phyloP scores from a whole-genome alignment of 768 basidiomycete genomes.

The Candolleomyces eurysporus region DNA sequence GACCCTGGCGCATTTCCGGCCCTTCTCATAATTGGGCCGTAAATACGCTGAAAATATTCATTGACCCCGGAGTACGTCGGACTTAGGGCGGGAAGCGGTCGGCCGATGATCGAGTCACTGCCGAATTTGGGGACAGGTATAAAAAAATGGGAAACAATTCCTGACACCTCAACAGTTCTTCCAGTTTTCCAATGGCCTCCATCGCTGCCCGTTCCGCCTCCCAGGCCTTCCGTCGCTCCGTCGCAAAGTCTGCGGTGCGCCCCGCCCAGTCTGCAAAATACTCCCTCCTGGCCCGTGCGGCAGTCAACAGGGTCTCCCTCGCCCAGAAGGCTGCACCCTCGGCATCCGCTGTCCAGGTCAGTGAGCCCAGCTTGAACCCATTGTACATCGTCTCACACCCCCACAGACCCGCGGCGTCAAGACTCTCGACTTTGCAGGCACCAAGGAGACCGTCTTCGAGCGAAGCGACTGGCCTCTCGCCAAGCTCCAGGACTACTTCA shows the following conservation, averaged over 20 bases:
- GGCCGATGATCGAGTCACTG: slow-evolving; percentile 15
- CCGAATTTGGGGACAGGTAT: slow-evolving; percentile 14
- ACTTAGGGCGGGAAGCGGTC: slow-evolving; percentile 2
- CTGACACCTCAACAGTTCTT: slow-evolving; percentile 17
- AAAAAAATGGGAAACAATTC: slow-evolving; percentile 15
- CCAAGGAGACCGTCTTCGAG: slow-evolving; percentile 92
- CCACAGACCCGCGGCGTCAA: slow-evolving; percentile 77
- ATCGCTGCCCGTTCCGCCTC: slow-evolving; percentile 59
- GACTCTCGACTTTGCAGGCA: slow-evolving; percentile 95
- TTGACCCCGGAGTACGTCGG: background rate
- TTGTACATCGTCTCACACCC: slow-evolving; percentile 7
- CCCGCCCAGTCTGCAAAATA: slow-evolving; percentile 59
- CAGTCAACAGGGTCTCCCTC: slow-evolving; percentile 7
- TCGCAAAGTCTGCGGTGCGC: slow-evolving; percentile 36
- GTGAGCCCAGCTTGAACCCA: slow-evolving; percentile 9
- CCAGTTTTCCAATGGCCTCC: slow-evolving; percentile 63
- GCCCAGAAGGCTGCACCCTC: slow-evolving; percentile 27
- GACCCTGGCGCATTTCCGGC: background rate
- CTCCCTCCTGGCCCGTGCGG: slow-evolving; percentile 60
- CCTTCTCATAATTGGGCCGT: background rate
- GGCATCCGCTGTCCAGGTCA: slow-evolving; percentile 32
- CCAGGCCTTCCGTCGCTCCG: slow-evolving; percentile 59
- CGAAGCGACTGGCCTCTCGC: slow-evolving; percentile 96
- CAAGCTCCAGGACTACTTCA: slow-evolving; percentile 99
- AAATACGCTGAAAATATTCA: background rate